Conservation (phyloP, 2,329 filamentous ascomycete species). For the Stenocarpella maydis region DNA sequence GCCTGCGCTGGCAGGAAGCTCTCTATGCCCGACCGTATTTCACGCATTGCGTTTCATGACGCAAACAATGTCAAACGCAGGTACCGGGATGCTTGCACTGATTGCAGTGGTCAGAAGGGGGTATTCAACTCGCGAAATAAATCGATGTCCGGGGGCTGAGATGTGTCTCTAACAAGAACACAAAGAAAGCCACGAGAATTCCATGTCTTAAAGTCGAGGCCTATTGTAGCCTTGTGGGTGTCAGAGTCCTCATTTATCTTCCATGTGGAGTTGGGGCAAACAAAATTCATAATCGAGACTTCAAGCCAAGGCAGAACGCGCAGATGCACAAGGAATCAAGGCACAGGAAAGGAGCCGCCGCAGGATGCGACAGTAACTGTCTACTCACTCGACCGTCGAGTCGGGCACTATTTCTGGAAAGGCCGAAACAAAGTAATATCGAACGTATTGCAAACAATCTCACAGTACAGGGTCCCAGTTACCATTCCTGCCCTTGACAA, state of each 20-base stretch:
- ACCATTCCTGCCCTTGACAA: constrained; percentile 53
- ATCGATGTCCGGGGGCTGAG: too few relatives aligned
- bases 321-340: too few relatives aligned
- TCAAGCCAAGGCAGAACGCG: background rate
- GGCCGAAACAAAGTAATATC: too few relatives aligned
- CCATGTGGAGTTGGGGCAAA: too few relatives aligned
- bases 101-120: background rate
- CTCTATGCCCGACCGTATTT: too few relatives aligned
- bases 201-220: too few relatives aligned
- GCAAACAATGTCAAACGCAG: too few relatives aligned
- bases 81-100: background rate
- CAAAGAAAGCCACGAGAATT: background rate
- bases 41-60: too few relatives aligned
- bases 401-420: too few relatives aligned
- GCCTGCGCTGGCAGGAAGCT: background rate
- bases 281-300: too few relatives aligned
- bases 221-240: background rate
- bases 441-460: background rate
- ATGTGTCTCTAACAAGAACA: background rate
- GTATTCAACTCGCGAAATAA: background rate
- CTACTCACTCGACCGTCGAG: background rate
- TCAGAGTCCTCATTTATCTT: too few relatives aligned
- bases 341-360: background rate
- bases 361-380: background rate
- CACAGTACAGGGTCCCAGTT: constrained; percentile 49